These are phyloP conservation scores for Scheffersomyces lignosus DNA, from an alignment of 805 yeast species.

Conservation along the genomic window DNA sequence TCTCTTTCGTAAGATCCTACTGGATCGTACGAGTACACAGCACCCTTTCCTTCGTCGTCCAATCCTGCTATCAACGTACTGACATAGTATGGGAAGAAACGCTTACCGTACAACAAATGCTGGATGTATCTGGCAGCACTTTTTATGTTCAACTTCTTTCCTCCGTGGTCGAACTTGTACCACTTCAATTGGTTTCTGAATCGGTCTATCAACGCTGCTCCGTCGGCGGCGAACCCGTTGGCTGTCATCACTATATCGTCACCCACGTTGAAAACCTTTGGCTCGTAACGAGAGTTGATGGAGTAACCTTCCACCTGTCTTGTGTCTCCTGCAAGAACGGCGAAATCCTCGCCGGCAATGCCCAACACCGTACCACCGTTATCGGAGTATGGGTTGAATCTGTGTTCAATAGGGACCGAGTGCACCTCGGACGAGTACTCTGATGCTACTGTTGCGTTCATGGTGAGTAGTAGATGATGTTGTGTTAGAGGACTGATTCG, in stretches of 20 bases:
- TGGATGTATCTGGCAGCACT: constrained; percentile 91
- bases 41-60: constrained; percentile 89
- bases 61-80: constrained; percentile 93
- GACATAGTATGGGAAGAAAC: constrained; percentile 96
- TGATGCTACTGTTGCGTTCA: constrained; percentile 55
- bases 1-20: constrained; percentile 98
- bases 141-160: constrained; percentile 62
- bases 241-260: constrained; percentile 87
- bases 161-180: constrained; percentile 86
- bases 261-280: constrained; percentile 86
- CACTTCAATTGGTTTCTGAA: constrained; percentile 74
- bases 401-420: constrained; percentile 77
- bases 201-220: constrained; percentile 75
- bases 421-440: constrained; percentile 56
- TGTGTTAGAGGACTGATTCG: too few species aligned
- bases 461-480: too few species aligned
- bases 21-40: constrained; percentile 95
- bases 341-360: constrained; percentile 96
- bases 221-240: constrained; percentile 96
- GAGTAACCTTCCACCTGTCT: constrained; percentile 93
- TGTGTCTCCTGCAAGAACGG: constrained; percentile 97
- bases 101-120: constrained; percentile 85
- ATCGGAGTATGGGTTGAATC: constrained; percentile 90
- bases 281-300: constrained; percentile 89
- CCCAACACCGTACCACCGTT: constrained; percentile 98